phyloP scores from a whole-genome alignment of 2,329 filamentous ascomycete species.

The Aspergillus sp. region DNA sequence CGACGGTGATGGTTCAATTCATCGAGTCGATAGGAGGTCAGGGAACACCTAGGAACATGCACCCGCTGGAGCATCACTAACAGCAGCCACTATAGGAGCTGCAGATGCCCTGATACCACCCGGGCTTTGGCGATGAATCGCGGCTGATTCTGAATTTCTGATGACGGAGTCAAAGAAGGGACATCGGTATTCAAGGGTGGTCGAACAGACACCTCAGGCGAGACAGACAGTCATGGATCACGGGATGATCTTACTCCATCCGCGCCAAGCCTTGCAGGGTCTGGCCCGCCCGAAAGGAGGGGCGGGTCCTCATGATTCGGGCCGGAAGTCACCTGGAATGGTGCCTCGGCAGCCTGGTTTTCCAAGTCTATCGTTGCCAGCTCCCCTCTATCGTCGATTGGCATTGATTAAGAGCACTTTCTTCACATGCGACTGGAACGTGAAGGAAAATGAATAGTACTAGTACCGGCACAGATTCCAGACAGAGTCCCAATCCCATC shows the following conservation, averaged over 20 bases:
- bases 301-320: background rate
- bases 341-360: background rate
- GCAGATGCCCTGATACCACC: constrained; percentile 2
- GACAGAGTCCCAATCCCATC: constrained; percentile 42
- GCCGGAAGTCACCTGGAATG: background rate
- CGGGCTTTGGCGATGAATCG: background rate
- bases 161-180: background rate
- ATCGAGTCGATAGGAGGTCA: constrained; percentile 18
- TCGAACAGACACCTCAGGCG: background rate
- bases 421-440: too few relatives aligned
- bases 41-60: constrained; percentile 14
- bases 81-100: constrained; percentile 5
- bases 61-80: constrained; percentile 22
- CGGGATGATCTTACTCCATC: constrained; percentile 8
- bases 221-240: background rate
- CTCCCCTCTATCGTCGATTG: background rate
- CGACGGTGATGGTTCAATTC: constrained; percentile 14
- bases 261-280: background rate
- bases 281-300: background rate
- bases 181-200: background rate
- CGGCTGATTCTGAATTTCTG: background rate
- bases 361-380: background rate
- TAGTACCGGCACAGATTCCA: background rate
- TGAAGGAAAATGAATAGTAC: constrained; percentile 4
- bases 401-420: background rate